Evolutionary conservation across 129 eudicot species (phyloP).

Genomic region (Centrapalus pauciflorus): DNA sequence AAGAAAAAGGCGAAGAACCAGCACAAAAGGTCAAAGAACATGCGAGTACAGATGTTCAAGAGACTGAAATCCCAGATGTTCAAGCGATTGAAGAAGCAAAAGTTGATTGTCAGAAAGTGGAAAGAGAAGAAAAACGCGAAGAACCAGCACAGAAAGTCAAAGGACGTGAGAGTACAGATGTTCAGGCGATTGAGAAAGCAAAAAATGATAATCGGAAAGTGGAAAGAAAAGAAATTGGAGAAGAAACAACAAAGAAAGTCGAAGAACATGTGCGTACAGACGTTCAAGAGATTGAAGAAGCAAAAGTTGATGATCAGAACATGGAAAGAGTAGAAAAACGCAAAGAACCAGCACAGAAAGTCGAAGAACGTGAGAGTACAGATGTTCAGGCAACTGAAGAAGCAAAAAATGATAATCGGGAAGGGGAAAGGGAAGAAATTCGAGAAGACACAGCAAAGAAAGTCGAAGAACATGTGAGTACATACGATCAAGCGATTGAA

Average conservation of each 20-base stretch:
- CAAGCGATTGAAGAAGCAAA: constrained; percentile 13
- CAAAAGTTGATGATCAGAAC: constrained; percentile 1
- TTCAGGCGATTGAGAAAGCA: background rate
- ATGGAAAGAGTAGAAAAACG: too few relatives aligned
- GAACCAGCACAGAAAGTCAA: background rate
- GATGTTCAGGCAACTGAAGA: too few relatives aligned
- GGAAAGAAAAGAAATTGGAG: background rate
- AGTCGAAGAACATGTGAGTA: background rate
- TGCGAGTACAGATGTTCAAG: background rate
- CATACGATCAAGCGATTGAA: background rate
- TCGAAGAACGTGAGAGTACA: too few relatives aligned
- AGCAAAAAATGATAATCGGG: too few relatives aligned
- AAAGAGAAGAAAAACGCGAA: too few relatives aligned
- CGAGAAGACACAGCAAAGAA: too few relatives aligned
- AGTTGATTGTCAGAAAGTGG: too few relatives aligned
- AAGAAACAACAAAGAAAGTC: background rate
- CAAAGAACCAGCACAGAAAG: too few relatives aligned
- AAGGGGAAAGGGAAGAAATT: too few relatives aligned
- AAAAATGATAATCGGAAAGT: background rate
- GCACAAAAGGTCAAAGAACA: constrained; percentile 2
- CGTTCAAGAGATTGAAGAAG: too few relatives aligned
- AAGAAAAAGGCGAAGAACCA: background rate
- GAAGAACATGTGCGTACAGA: too few relatives aligned
- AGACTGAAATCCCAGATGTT: constrained; percentile 16
- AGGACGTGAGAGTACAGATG: background rate